Conservation (phyloP, 2,329 filamentous ascomycete species). For the Ophiocordyceps camponoti-leonardi region DNA sequence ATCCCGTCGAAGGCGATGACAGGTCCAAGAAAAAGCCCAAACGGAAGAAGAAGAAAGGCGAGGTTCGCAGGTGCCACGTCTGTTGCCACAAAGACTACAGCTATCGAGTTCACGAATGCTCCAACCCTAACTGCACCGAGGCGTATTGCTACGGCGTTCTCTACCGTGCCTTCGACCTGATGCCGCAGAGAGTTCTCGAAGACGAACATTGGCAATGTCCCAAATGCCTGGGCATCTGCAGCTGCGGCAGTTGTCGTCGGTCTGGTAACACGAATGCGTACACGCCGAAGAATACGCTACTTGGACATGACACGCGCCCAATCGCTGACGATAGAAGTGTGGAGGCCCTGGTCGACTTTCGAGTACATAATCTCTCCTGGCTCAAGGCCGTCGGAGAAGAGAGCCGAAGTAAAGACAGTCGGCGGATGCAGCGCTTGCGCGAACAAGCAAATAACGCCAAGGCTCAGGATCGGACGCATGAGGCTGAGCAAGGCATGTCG, state of each 20-base stretch:
- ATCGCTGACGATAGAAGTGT: constrained; percentile 85
- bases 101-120: constrained; percentile 76
- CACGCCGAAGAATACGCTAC: constrained; percentile 67
- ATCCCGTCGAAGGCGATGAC: constrained; percentile 44
- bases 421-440: constrained; percentile 37
- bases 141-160: constrained; percentile 88
- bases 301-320: constrained; percentile 81
- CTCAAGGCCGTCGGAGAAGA: constrained; percentile 44
- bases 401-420: constrained; percentile 37
- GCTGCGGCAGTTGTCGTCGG: constrained; percentile 63
- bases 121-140: constrained; percentile 47
- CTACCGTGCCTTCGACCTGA: constrained; percentile 79
- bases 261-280: constrained; percentile 55
- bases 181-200: constrained; percentile 70
- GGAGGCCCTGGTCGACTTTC: constrained; percentile 81
- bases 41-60: constrained; percentile 34
- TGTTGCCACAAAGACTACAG: constrained; percentile 64
- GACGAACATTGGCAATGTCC: constrained; percentile 76
- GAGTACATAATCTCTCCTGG: constrained; percentile 75
- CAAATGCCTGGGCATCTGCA: constrained; percentile 71
- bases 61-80: constrained; percentile 56
- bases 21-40: constrained; percentile 43
- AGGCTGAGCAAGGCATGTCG: constrained; percentile 8
- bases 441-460: constrained; percentile 40
- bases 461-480: constrained; percentile 25